A percentile compares a stretch with the other conserved stretches of the same genome.
Evolutionary conservation across 2,329 filamentous ascomycete species (phyloP).

Genomic region (Aaosphaeria pasadenensis): DNA sequence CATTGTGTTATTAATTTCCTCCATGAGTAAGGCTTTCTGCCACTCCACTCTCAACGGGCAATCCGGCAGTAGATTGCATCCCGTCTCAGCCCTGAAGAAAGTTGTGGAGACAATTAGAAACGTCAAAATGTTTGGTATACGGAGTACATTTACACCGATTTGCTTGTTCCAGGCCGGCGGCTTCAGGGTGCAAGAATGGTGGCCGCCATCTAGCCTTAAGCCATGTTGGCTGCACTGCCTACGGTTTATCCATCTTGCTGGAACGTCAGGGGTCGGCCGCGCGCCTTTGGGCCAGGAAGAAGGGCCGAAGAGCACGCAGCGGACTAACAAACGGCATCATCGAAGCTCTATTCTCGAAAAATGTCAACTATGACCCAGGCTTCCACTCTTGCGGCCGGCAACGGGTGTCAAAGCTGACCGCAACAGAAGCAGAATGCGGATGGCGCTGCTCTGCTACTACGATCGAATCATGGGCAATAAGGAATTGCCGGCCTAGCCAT

Average conservation of each 20-base stretch:
- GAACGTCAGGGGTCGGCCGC: conserved; percentile 3
- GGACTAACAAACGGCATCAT: conserved; percentile 11
- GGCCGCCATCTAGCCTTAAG: not conserved
- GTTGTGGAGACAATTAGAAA: not conserved
- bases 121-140: not conserved
- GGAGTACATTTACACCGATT: conserved; percentile 3
- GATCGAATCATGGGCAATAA: too few species aligned
- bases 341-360: conserved; percentile 22
- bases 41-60: too few species aligned
- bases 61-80: too few species aligned
- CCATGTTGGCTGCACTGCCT: too few species aligned
- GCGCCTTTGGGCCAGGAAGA: conserved; percentile 5
- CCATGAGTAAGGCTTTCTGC: too few species aligned
- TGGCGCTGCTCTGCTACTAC: too few species aligned
- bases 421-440: too few species aligned
- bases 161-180: conserved; percentile 9
- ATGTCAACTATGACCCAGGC: conserved; percentile 2
- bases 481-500: too few species aligned
- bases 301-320: conserved; percentile 2
- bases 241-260: conserved; percentile 2
- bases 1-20: too few species aligned
- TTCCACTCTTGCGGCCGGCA: conserved; percentile 8
- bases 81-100: not conserved
- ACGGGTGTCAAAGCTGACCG: too few species aligned
- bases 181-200: conserved; percentile 1